Evolutionary conservation across 2,329 filamentous ascomycete species (phyloP).

Genomic region (Botrytis deweyae): DNA sequence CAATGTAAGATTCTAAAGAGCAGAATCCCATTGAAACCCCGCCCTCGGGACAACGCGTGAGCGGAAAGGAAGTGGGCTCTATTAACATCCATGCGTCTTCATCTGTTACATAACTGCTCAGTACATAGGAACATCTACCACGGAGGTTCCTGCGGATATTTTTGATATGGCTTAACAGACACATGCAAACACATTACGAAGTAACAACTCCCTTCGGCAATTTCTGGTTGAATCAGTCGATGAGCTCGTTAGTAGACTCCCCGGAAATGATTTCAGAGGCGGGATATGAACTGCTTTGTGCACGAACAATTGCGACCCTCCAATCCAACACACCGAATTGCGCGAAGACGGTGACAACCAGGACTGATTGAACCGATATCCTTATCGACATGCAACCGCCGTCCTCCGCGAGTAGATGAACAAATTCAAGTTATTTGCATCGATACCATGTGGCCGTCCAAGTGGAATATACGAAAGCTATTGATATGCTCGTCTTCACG

Average conservation of each 20-base stretch:
- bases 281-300: conserved; percentile 21
- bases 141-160: neutral
- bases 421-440: conserved; percentile 21
- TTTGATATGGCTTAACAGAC: neutral
- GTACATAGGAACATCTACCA: neutral
- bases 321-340: neutral
- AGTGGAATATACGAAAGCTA: conserved; percentile 20
- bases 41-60: neutral
- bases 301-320: conserved; percentile 16
- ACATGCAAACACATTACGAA: neutral
- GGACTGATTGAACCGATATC: conserved; percentile 17
- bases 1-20: neutral
- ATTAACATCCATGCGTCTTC: neutral
- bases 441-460: conserved; percentile 20
- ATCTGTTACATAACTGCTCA: neutral
- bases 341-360: neutral
- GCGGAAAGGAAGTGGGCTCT: neutral
- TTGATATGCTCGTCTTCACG: conserved; percentile 20
- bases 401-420: conserved; percentile 25
- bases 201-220: neutral
- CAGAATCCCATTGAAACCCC: neutral
- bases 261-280: neutral
- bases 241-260: neutral
- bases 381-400: conserved; percentile 16
- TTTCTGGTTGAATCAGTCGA: neutral